Conservation (phyloP, 176 grass and related monocot species). For the Oryza punctata region DNA sequence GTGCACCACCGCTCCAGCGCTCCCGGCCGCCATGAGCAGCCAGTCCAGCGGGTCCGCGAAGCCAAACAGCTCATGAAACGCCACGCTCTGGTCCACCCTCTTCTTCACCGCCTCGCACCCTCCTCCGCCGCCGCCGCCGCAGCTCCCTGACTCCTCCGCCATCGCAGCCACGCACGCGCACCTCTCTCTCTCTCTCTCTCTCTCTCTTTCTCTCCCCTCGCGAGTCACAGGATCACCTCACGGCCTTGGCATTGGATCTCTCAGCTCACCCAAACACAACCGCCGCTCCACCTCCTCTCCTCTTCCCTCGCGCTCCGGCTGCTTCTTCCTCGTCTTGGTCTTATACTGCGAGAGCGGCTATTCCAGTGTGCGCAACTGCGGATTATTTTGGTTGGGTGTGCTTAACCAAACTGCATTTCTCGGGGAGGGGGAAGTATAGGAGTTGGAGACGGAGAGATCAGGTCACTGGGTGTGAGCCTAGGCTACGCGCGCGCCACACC, state of each 20-base stretch:
- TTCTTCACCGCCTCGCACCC: conserved; percentile 55
- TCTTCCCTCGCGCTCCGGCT: not conserved
- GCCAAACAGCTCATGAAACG: conserved; percentile 79
- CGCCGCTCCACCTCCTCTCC: conserved; percentile 1
- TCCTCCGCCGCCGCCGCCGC: conserved; percentile 16
- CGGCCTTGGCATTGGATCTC: conserved; percentile 47
- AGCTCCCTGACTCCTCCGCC: conserved; percentile 33
- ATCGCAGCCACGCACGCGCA: conserved; percentile 2
- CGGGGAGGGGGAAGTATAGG: conserved; percentile 26
- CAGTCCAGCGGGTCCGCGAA: conserved; percentile 82
- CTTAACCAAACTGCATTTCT: conserved; percentile 35
- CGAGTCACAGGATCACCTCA: conserved; percentile 12
- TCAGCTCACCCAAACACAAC: not conserved
- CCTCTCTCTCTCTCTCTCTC: not conserved
- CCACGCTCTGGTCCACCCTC: conserved; percentile 58
- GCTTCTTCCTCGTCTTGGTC: conserved; percentile 31
- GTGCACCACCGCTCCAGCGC: conserved; percentile 72
- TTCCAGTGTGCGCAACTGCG: not conserved
- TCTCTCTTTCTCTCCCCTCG: not conserved
- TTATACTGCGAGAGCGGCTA: conserved; percentile 35
- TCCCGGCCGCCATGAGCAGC: conserved; percentile 77
- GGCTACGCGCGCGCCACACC: not conserved
- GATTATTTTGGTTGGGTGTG: conserved; percentile 35
- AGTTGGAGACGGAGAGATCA: conserved; percentile 1
- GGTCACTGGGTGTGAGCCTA: not conserved